Evolutionary conservation across 495 filamentous ascomycete species (phyloP).

Genomic region (Aspergillus steynii): DNA sequence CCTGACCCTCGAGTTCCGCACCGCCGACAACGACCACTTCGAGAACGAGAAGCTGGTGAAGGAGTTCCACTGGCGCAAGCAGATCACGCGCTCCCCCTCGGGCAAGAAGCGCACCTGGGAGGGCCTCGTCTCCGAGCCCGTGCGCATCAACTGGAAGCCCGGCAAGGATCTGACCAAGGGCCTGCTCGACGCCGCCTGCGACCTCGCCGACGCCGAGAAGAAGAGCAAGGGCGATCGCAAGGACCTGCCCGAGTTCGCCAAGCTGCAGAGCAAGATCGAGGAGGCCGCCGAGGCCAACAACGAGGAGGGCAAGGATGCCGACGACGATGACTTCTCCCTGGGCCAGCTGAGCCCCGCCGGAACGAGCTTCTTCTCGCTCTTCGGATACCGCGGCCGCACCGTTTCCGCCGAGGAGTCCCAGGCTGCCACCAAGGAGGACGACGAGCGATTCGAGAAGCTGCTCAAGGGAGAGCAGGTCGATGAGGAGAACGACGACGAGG

Average conservation of each 20-base stretch:
- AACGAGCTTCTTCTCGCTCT: slow-evolving; percentile 83
- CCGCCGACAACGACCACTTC: slow-evolving; percentile 71
- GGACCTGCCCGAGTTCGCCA: slow-evolving; percentile 51
- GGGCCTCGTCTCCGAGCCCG: slow-evolving; percentile 80
- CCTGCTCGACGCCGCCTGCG: slow-evolving; percentile 67
- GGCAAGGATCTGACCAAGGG: slow-evolving; percentile 81
- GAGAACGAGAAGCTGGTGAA: slow-evolving; percentile 75
- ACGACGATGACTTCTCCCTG: slow-evolving; percentile 57
- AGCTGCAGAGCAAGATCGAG: slow-evolving; percentile 37
- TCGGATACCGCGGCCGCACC: slow-evolving; percentile 68
- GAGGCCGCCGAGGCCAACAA: slow-evolving; percentile 16
- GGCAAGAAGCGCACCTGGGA: slow-evolving; percentile 59
- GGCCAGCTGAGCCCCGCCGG: slow-evolving; percentile 56
- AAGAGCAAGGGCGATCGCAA: slow-evolving; percentile 40
- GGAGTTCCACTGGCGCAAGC: slow-evolving; percentile 79
- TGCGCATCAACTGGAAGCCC: slow-evolving; percentile 84
- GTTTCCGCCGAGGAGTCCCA: slow-evolving; percentile 70
- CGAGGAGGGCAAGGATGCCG: slow-evolving; percentile 31
- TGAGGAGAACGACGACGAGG: slow-evolving; percentile 44
- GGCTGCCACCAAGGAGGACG: slow-evolving; percentile 56
- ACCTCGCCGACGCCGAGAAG: slow-evolving; percentile 66
- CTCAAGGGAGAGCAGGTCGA: slow-evolving; percentile 53
- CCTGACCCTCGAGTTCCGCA: slow-evolving; percentile 45
- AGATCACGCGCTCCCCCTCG: slow-evolving; percentile 31
- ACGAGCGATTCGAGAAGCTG: slow-evolving; percentile 56